phyloP scores from a whole-genome alignment of 805 yeast genomes.

The Candida palmyrensis region DNA sequence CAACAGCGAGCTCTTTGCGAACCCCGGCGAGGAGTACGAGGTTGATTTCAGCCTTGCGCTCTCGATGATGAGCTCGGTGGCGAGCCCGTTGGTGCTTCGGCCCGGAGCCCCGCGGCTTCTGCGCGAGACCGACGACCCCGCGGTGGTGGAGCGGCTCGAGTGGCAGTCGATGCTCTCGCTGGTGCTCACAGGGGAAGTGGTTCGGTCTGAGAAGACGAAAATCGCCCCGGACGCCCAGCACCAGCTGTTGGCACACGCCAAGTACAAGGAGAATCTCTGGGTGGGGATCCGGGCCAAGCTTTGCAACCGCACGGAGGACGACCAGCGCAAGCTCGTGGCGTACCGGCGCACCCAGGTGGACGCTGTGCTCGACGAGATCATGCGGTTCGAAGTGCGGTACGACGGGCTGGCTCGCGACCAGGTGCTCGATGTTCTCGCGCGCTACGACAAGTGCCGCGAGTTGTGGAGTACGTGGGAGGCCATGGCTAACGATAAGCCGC shows the following conservation, averaged over 20 bases:
- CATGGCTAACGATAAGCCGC: conserved; percentile 75
- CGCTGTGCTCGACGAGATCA: conserved; percentile 61
- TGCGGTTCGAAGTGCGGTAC: conserved; percentile 55
- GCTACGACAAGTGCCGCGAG: conserved; percentile 62
- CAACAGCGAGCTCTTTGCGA: conserved; percentile 30
- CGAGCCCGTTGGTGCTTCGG: conserved; percentile 29
- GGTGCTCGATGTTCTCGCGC: conserved; percentile 53
- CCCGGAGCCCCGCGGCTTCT: conserved; percentile 29
- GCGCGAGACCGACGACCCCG: conserved; percentile 40
- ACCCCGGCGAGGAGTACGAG: conserved; percentile 41
- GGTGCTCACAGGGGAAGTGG: conserved; percentile 93
- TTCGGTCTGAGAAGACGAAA: conserved; percentile 81
- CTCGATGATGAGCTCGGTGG: conserved; percentile 27
- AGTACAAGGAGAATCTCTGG: conserved; percentile 76
- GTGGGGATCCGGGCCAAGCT: conserved; percentile 78
- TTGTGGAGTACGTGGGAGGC: conserved; percentile 77
- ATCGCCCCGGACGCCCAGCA: conserved; percentile 36
- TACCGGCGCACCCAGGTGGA: conserved; percentile 71
- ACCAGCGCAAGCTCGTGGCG: conserved; percentile 65
- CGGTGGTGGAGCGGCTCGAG: conserved; percentile 72
- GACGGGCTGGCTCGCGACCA: conserved; percentile 32
- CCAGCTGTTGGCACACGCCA: conserved; percentile 48
- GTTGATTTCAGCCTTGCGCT: conserved; percentile 41
- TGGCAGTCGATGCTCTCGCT: conserved; percentile 94
- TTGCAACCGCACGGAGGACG: conserved; percentile 73